A percentile compares a stretch with the other conserved stretches of the same genome.
Conservation (phyloP, 495 filamentous ascomycete genomes). For the Lophiotrema nucula region DNA sequence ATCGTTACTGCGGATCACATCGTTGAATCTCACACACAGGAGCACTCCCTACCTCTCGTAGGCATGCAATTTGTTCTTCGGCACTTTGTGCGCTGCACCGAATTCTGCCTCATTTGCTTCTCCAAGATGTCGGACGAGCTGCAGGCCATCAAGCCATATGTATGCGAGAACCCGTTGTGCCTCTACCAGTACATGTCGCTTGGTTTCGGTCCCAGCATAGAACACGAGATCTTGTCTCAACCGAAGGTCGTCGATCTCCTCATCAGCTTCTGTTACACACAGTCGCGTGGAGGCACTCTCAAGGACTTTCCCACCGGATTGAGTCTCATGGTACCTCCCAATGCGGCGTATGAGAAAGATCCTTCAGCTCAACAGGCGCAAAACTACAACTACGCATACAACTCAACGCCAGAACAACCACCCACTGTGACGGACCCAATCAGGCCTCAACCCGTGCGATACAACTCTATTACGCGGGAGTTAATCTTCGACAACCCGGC, state of each 20-base stretch:
- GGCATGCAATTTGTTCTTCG: constrained; percentile 79
- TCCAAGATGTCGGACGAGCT: constrained; percentile 66
- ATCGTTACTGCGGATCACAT: constrained; percentile 42
- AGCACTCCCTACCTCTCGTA: constrained; percentile 63
- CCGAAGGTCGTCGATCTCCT: constrained; percentile 85
- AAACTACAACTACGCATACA: neutral
- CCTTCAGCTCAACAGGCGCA: neutral
- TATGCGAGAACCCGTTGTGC: constrained; percentile 78
- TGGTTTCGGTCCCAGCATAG: constrained; percentile 80
- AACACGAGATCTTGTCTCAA: constrained; percentile 77
- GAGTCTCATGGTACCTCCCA: constrained; percentile 61
- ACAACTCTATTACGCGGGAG: constrained; percentile 44
- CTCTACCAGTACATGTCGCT: constrained; percentile 90
- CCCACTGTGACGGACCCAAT: neutral
- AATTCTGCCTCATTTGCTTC: constrained; percentile 88
- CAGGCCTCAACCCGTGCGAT: constrained; percentile 22
- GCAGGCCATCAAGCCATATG: constrained; percentile 88
- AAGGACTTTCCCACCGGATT: constrained; percentile 68
- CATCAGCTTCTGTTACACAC: constrained; percentile 74
- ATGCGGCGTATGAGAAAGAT: constrained; percentile 9
- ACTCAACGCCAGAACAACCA: neutral
- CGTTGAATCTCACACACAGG: neutral
- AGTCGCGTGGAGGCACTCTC: constrained; percentile 49
- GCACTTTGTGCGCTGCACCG: constrained; percentile 77
- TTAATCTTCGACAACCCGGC: constrained; percentile 42